phyloP scores from a whole-genome alignment of 345 rosid species.

The Aquilaria sinensis region DNA sequence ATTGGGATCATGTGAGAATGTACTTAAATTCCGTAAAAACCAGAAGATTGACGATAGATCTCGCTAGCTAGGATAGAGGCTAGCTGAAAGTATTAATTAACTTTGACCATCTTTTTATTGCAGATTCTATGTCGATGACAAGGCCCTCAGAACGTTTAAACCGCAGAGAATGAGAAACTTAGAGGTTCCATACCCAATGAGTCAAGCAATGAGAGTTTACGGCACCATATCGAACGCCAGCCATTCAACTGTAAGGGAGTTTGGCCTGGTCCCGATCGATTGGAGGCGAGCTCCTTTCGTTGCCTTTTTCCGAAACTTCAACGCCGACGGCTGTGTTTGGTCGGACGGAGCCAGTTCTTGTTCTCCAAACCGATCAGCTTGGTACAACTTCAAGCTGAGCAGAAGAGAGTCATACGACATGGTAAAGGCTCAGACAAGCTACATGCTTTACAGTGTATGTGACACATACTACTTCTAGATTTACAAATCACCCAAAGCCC shows the following conservation, averaged over 20 bases:
- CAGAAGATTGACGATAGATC: too few species aligned
- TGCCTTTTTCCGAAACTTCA: conserved; percentile 39
- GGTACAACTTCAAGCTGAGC: too few species aligned
- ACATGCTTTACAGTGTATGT: too few species aligned
- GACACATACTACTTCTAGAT: too few species aligned
- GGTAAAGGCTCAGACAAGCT: too few species aligned
- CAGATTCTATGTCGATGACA: conserved; percentile 40
- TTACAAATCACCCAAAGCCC: too few species aligned
- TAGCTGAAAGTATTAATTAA: too few species aligned
- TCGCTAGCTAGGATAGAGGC: too few species aligned
- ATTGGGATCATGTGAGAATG: conserved; percentile 28
- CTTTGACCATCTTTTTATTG: not conserved
- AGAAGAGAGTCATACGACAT: too few species aligned
- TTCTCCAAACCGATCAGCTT: not conserved
- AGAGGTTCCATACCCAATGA: conserved; percentile 35
- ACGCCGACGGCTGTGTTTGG: conserved; percentile 31
- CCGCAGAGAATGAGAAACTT: conserved; percentile 12
- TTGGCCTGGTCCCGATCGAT: conserved; percentile 32
- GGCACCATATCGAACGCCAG: conserved; percentile 41
- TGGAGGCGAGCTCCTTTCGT: conserved; percentile 43
- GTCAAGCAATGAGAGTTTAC: conserved; percentile 33
- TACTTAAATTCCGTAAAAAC: not conserved
- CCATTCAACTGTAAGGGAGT: conserved; percentile 40
- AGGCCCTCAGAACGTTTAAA: conserved; percentile 42
- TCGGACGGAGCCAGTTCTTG: conserved; percentile 28